Evolutionary conservation across 2,329 filamentous ascomycete genomes (phyloP).

Genomic region (Drechslerella dactyloides): DNA sequence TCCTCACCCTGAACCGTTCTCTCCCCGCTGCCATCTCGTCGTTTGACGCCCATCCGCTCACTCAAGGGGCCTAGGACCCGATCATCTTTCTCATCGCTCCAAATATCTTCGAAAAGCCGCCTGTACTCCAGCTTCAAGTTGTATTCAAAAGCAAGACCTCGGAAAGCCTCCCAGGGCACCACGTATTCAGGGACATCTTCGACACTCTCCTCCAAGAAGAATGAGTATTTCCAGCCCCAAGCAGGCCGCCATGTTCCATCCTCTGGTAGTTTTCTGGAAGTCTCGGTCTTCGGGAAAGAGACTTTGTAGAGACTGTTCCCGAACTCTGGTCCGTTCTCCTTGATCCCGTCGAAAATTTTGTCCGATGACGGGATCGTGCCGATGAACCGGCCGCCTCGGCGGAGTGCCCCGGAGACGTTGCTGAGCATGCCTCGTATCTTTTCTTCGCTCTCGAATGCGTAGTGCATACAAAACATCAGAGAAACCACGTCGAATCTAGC

Average conservation of each 20-base stretch:
- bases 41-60: constrained; percentile 91
- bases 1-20: constrained; percentile 81
- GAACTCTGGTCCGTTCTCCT: constrained; percentile 72
- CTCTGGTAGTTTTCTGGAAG: constrained; percentile 69
- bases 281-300: constrained; percentile 70
- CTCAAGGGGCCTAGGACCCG: constrained; percentile 79
- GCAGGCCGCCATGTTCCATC: constrained; percentile 93
- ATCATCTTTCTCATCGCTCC: constrained; percentile 89
- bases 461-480: constrained; percentile 99
- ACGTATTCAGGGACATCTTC: constrained; percentile 97
- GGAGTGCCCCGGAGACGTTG: constrained; percentile 87
- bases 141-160: constrained; percentile 92
- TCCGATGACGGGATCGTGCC: constrained; percentile 98
- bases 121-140: constrained; percentile 95
- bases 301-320: constrained; percentile 93
- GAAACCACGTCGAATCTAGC: constrained; percentile 88
- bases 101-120: constrained; percentile 87
- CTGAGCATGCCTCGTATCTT: constrained; percentile 90
- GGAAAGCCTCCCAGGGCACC: constrained; percentile 96
- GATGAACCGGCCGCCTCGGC: constrained; percentile 92
- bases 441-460: constrained; percentile 90
- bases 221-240: constrained; percentile 97
- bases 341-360: constrained; percentile 77
- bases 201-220: constrained; percentile 93
- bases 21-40: constrained; percentile 63